Evolutionary conservation across 352 stramenopile genomes (phyloP), one percentile per base, ranked within the genome.

Genomic region (Blastocystis sp.): DNA sequence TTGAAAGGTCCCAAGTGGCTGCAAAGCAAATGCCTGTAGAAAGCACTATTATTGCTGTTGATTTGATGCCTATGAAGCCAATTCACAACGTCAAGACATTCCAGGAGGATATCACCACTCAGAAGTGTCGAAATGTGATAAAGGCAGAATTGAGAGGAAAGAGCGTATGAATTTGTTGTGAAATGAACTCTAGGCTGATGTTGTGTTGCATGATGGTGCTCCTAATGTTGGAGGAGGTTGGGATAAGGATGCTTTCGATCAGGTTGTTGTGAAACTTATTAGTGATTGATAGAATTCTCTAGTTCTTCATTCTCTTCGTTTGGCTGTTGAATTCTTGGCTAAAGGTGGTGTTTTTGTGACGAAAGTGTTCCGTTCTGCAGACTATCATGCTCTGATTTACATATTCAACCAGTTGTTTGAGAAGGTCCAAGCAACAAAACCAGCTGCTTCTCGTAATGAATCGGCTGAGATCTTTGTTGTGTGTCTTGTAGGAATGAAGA

Each of bases 401-500:
- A 94, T 98, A 0, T 95, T 98, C 88, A 96, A 98, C 91, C 95
- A 99, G 90, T 92, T 99, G 6, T 99, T 99, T 90, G 93, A 96
- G 87, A 94, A 95, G 57, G 95, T 99, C 12, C 93, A 95, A 87
- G 95, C 95, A 0, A 97, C 97, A 65, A 99, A 99, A 91, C 97
- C 97, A n/a, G 91, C 96, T 43, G 97, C 95, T 11, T 98, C 93
- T 78, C 93, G 97, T 90, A 95, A 94, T 88, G 95, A 98, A 88
- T 98, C 95, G 12, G 96, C 97, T n/a, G 97, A 99, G 91, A 99
- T 99, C 89, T 99, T 99, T 90, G 94, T 99, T 21, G 94, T 99
- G 0, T 98, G 96, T 89, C 90, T 94, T 85, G 69, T 80, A n/a
- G 27, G 54, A 65, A 5, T 71, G 7, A 35, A 7, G 12, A 61